Conservation (phyloP, 345 rosid genomes). For the Chamaenerion angustifolium region DNA sequence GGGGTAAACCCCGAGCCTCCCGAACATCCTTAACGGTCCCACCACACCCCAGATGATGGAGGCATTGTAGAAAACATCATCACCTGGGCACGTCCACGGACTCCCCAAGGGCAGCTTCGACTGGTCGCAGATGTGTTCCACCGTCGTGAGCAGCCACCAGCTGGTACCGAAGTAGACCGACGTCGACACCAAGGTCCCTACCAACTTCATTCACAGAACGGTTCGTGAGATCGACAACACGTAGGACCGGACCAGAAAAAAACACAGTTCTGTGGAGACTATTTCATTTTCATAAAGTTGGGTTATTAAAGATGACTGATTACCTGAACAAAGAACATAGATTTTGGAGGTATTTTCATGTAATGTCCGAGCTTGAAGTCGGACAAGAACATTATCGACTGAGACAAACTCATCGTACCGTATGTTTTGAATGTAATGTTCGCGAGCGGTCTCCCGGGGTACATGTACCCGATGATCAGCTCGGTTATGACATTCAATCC, state of each 20-base stretch:
- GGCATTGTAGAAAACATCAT: constrained; percentile 35
- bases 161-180: constrained; percentile 31
- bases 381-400: constrained; percentile 29
- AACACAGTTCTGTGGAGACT: too few relatives aligned
- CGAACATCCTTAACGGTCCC: constrained; percentile 36
- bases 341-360: constrained; percentile 47
- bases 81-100: constrained; percentile 46
- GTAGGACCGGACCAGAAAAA: too few relatives aligned
- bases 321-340: constrained; percentile 48
- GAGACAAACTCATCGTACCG: constrained; percentile 28
- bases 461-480: constrained; percentile 43
- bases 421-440: constrained; percentile 38
- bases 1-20: constrained; percentile 21
- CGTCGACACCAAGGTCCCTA: constrained; percentile 29
- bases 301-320: too few relatives aligned
- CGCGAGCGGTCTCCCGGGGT: constrained; percentile 40
- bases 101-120: constrained; percentile 24
- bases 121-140: constrained; percentile 24
- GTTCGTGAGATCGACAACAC: too few relatives aligned
- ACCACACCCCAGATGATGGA: constrained; percentile 54
- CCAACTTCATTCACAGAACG: constrained; percentile 11
- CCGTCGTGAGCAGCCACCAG: constrained; percentile 40
- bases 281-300: too few relatives aligned
- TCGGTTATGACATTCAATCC: constrained; percentile 37
- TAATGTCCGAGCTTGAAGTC: constrained; percentile 55